Percentiles rank a stretch among this genome's conserved stretches.
Conservation (phyloP, 306 rosid genomes). For the Cicer bijugum region DNA sequence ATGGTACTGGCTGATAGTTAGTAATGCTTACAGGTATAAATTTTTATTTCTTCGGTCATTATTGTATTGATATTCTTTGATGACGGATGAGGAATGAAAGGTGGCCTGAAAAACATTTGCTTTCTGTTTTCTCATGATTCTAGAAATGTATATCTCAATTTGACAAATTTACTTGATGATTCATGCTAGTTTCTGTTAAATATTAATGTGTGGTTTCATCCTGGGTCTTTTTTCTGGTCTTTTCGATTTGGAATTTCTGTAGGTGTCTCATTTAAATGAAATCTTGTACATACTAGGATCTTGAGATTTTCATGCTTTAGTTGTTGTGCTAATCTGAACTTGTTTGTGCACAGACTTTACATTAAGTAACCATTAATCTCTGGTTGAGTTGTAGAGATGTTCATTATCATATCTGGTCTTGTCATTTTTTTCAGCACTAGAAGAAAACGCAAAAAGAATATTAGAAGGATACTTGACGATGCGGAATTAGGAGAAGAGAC, state of each 20-base stretch:
- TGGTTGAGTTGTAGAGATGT: conserved; percentile 29
- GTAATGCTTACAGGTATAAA: conserved; percentile 12
- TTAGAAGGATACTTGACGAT: conserved; percentile 95
- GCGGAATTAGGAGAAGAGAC: conserved; percentile 98
- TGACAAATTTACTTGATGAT: conserved; percentile 27
- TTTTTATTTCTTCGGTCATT: conserved; percentile 9
- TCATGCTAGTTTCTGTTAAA: not conserved
- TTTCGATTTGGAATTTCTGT: conserved; percentile 6
- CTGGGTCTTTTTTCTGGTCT: not conserved
- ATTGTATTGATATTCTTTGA: conserved; percentile 29
- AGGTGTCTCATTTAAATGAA: conserved; percentile 30
- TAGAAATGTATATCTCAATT: conserved; percentile 28
- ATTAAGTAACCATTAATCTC: conserved; percentile 16
- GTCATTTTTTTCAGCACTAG: conserved; percentile 58
- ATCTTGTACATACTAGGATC: conserved; percentile 4
- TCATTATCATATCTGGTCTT: conserved; percentile 8
- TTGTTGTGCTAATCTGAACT: conserved; percentile 16
- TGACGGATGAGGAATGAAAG: conserved; percentile 23
- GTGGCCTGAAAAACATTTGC: conserved; percentile 16
- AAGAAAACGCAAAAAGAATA: conserved; percentile 79
- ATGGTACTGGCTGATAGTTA: conserved; percentile 24
- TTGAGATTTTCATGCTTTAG: conserved; percentile 3
- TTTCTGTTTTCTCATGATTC: conserved; percentile 25
- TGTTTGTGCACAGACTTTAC: conserved; percentile 30
- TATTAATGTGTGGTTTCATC: conserved; percentile 21